Evolutionary conservation across 352 stramenopile species (phyloP).

Genomic region (Salisapilia sapeloensis): DNA sequence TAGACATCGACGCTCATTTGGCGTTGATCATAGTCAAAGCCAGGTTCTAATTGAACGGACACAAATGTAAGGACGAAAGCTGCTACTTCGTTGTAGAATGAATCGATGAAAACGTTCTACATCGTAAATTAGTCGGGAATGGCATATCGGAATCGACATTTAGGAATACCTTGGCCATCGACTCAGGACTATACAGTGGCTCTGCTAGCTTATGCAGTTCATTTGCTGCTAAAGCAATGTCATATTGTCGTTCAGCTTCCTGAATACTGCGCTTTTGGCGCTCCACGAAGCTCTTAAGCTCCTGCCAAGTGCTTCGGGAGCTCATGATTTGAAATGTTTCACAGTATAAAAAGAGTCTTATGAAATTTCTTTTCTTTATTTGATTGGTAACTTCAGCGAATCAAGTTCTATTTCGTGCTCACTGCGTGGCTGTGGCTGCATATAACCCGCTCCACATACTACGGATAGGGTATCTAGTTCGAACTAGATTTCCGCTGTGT

Average conservation of each 20-base stretch:
- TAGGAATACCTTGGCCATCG: not conserved
- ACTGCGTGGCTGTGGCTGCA: too few species aligned
- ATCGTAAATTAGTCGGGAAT: not conserved
- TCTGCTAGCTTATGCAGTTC: slow-evolving; percentile 15
- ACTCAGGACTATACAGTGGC: slow-evolving; percentile 11
- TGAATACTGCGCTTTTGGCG: slow-evolving; percentile 20
- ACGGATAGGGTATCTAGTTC: too few species aligned
- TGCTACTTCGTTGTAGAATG: slow-evolving; percentile 36
- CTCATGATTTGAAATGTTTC: too few species aligned
- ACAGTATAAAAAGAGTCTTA: too few species aligned
- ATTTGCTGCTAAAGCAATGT: slow-evolving; percentile 10
- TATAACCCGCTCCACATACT: too few species aligned
- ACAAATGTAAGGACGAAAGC: slow-evolving; percentile 38
- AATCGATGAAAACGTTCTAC: slow-evolving; percentile 28
- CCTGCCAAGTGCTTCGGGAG: too few species aligned
- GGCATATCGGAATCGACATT: not conserved
- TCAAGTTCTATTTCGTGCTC: too few species aligned
- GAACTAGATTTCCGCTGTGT: too few species aligned
- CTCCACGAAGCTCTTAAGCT: slow-evolving; percentile 29
- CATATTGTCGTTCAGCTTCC: slow-evolving; percentile 26
- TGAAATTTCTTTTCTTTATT: too few species aligned
- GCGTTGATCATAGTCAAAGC: slow-evolving; percentile 24
- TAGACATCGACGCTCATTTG: slow-evolving; percentile 31
- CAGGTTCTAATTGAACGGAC: slow-evolving; percentile 21
- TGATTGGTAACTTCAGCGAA: too few species aligned